Conservation (phyloP, 495 filamentous ascomycete species). For the Hypoxylon fuscum region DNA sequence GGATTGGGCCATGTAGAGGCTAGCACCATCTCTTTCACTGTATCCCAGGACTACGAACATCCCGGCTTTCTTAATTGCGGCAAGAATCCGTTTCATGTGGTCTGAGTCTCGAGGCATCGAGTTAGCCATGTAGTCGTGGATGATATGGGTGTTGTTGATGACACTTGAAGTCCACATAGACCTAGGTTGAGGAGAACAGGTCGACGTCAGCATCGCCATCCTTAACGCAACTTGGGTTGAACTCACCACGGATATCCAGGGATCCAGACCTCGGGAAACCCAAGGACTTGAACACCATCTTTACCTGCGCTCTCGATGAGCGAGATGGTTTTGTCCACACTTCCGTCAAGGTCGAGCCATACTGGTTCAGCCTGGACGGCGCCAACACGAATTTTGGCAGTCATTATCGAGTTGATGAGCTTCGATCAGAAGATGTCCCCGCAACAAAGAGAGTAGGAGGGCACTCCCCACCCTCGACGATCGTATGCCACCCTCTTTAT, state of each 20-base stretch:
- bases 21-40: conserved; percentile 56
- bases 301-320: conserved; percentile 61
- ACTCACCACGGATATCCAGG: conserved; percentile 66
- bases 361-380: conserved; percentile 63
- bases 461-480: conserved; percentile 14
- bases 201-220: conserved; percentile 33
- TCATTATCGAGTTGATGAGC: conserved; percentile 28
- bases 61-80: conserved; percentile 49
- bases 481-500: conserved; percentile 20
- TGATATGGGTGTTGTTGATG: conserved; percentile 54
- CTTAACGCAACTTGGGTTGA: conserved; percentile 44
- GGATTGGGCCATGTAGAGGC: conserved; percentile 66
- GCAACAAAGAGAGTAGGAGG: conserved; percentile 1
- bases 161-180: conserved; percentile 46
- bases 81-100: conserved; percentile 59
- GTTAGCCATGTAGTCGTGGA: conserved; percentile 60
- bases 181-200: conserved; percentile 37
- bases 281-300: conserved; percentile 60
- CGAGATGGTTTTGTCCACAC: conserved; percentile 61
- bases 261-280: conserved; percentile 66
- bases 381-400: conserved; percentile 49
- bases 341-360: conserved; percentile 62
- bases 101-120: conserved; percentile 55
- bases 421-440: neutral
- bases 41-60: conserved; percentile 64